Conservation (phyloP, 805 yeast species). For the Myxozyma mucilagina region DNA sequence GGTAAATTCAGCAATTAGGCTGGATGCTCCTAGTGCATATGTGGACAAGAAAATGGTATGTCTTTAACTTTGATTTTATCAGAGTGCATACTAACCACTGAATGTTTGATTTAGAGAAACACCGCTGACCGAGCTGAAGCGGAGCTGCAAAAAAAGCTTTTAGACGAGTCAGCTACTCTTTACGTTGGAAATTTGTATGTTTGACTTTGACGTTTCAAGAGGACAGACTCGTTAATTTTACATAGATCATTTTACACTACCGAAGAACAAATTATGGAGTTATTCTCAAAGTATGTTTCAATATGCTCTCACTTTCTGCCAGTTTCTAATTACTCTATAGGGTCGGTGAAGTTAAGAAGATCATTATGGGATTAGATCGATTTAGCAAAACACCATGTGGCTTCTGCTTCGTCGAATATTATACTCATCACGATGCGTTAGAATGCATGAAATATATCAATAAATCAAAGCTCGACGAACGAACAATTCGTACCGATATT, state of each 20-base stretch:
- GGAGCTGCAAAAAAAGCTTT: constrained; percentile 42
- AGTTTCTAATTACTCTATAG: constrained; percentile 15
- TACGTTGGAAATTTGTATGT: constrained; percentile 78
- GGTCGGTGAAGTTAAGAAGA: constrained; percentile 68
- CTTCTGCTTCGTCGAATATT: constrained; percentile 86
- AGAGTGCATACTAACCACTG: not conserved
- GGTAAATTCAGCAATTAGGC: constrained; percentile 14
- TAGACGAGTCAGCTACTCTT: constrained; percentile 69
- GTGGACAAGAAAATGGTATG: constrained; percentile 18
- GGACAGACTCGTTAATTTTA: not conserved
- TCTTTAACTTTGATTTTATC: not conserved
- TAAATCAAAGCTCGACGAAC: constrained; percentile 81
- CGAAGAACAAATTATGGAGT: constrained; percentile 89
- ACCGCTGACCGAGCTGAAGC: constrained; percentile 29
- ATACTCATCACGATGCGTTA: constrained; percentile 66
- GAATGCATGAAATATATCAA: constrained; percentile 80
- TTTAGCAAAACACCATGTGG: constrained; percentile 94
- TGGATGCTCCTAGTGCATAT: constrained; percentile 28
- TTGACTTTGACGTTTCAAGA: not conserved
- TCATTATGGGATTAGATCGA: constrained; percentile 93
- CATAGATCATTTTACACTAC: constrained; percentile 74
- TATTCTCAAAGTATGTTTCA: constrained; percentile 63
- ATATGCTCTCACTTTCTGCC: not conserved
- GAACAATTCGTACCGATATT: constrained; percentile 77
- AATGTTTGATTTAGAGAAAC: not conserved